Conservation (phyloP, 1,284 basidiomycete genomes). For the Uromyces viciae-fabae region DNA sequence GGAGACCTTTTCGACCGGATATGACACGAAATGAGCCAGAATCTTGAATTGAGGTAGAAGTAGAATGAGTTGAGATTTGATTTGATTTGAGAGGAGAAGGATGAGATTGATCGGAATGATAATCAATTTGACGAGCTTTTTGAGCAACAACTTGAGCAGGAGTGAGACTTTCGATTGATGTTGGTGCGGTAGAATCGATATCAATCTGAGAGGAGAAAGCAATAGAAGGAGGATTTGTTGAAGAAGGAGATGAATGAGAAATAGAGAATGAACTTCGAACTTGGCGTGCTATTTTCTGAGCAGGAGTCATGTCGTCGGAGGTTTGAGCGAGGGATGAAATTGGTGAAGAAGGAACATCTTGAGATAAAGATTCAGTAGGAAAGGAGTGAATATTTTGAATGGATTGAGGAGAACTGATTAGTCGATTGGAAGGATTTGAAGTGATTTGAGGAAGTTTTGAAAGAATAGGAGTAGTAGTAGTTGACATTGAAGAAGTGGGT, state of each 20-base stretch:
- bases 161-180: constrained; percentile 14
- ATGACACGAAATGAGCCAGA: constrained; percentile 37
- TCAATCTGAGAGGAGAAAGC: too few species aligned
- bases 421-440: too few species aligned
- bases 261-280: constrained; percentile 43
- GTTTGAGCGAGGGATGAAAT: not conserved
- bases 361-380: not conserved
- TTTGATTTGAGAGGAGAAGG: not conserved
- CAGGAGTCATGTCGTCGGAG: constrained; percentile 32
- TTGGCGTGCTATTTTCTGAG: constrained; percentile 45
- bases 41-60: not conserved
- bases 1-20: constrained; percentile 41
- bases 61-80: not conserved
- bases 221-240: not conserved
- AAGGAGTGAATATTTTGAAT: not conserved
- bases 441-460: too few species aligned
- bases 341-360: not conserved
- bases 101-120: not conserved
- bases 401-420: not conserved
- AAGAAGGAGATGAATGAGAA: not conserved
- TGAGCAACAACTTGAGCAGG: constrained; percentile 26
- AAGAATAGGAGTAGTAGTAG: too few species aligned
- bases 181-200: too few species aligned
- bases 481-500: too few species aligned
- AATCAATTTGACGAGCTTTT: constrained; percentile 22